Evolutionary conservation across 305 asterid species (phyloP).

Genomic region (Solanum hybrid): DNA sequence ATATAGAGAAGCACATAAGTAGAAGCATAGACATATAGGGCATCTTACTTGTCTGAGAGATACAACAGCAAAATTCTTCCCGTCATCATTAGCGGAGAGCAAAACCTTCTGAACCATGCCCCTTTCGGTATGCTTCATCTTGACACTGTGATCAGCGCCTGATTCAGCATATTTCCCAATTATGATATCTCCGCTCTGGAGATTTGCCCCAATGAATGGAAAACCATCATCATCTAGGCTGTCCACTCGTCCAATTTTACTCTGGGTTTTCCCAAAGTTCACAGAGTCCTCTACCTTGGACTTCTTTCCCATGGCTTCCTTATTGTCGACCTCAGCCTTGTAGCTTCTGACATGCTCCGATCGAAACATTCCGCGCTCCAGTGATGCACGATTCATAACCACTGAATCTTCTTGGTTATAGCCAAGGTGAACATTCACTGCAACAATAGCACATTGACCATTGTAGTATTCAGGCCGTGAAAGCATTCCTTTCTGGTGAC

Average conservation of each 20-base stretch:
- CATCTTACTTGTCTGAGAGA: conserved; percentile 76
- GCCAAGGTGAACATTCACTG: conserved; percentile 90
- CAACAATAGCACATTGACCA: conserved; percentile 90
- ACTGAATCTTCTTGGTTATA: conserved; percentile 95
- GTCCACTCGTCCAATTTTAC: conserved; percentile 85
- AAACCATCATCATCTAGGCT: conserved; percentile 93
- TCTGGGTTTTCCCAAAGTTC: conserved; percentile 67
- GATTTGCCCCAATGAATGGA: conserved; percentile 81
- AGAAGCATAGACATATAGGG: background rate
- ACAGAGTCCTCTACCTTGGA: conserved; percentile 44
- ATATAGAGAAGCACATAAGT: background rate
- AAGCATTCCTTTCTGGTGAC: conserved; percentile 49
- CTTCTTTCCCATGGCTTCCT: conserved; percentile 39
- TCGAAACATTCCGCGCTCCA: conserved; percentile 98
- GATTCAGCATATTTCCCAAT: conserved; percentile 80
- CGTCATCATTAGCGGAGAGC: conserved; percentile 79
- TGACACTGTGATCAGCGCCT: conserved; percentile 79
- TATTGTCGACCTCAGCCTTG: conserved; percentile 69
- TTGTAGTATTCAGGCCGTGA: conserved; percentile 82
- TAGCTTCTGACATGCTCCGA: conserved; percentile 79
- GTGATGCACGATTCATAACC: conserved; percentile 87
- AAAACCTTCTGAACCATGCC: conserved; percentile 92
- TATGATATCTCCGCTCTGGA: conserved; percentile 76
- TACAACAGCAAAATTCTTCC: conserved; percentile 75
- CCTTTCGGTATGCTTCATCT: conserved; percentile 86